phyloP scores from a whole-genome alignment of 2,329 filamentous ascomycete species.

The Scedosporium dehoogii region DNA sequence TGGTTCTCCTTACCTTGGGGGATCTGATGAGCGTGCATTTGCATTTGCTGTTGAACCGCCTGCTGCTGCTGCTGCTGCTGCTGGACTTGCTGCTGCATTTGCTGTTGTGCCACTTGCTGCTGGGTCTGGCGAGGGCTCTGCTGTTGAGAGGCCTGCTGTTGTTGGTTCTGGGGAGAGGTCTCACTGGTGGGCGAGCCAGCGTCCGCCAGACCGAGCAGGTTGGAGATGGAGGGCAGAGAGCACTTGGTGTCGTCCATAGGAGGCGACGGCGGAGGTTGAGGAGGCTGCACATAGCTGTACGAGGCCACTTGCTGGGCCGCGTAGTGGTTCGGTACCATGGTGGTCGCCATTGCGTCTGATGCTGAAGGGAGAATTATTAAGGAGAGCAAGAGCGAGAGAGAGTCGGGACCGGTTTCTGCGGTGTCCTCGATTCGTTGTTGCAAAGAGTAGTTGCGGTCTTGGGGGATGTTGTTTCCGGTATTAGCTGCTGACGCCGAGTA shows the following conservation, averaged over 20 bases:
- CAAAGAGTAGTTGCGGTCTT: too few relatives aligned
- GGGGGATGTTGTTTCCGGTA: neutral
- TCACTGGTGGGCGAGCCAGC: conserved; percentile 51
- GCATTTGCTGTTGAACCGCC: neutral
- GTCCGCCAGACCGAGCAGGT: conserved; percentile 74
- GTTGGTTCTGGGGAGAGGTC: conserved; percentile 37
- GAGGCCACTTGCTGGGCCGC: conserved; percentile 4
- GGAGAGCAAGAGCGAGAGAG: neutral
- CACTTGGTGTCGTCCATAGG: conserved; percentile 72
- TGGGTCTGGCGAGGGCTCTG: conserved; percentile 9
- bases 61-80: conserved; percentile 4
- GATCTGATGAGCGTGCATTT: neutral
- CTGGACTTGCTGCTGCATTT: conserved; percentile 11
- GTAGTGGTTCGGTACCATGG: conserved; percentile 1
- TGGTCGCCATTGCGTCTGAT: conserved; percentile 1
- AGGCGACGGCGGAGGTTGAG: conserved; percentile 61
- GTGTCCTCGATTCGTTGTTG: neutral
- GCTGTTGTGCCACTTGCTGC: conserved; percentile 14
- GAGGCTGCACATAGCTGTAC: conserved; percentile 22
- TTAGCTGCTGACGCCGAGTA: neutral
- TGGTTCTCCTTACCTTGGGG: neutral
- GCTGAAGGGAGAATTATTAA: neutral
- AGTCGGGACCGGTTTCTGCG: neutral
- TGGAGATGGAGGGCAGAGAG: conserved; percentile 88
- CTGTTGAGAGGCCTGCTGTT: conserved; percentile 22